Evolutionary conservation across 2,329 filamentous ascomycete genomes (phyloP).

Genomic region (Venturia oleaginea): DNA sequence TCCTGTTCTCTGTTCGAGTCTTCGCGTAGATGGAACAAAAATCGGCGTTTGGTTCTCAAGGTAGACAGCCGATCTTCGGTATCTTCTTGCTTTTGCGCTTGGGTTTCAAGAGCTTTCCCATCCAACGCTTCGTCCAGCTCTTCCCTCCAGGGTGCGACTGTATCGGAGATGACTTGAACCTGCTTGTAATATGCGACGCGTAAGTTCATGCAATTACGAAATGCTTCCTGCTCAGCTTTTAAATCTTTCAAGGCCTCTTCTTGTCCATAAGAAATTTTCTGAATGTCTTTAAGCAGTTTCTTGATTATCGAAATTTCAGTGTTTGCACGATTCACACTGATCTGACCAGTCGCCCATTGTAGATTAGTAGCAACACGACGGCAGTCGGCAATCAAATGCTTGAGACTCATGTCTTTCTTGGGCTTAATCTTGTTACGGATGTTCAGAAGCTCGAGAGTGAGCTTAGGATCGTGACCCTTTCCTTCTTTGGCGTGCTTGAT

Average conservation of each 20-base stretch:
- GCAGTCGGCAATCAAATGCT: slow-evolving; percentile 60
- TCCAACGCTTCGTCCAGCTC: slow-evolving; percentile 49
- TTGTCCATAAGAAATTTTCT: slow-evolving; percentile 43
- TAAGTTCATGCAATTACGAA: slow-evolving; percentile 71
- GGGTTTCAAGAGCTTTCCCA: slow-evolving; percentile 34
- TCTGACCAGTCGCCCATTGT: slow-evolving; percentile 44
- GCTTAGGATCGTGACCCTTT: slow-evolving; percentile 62
- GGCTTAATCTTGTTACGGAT: slow-evolving; percentile 43
- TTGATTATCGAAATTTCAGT: slow-evolving; percentile 59
- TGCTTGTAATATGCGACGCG: slow-evolving; percentile 86
- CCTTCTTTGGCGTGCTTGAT: slow-evolving; percentile 51
- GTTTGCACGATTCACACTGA: slow-evolving; percentile 36
- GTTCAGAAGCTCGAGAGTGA: slow-evolving; percentile 47
- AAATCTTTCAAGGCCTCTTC: slow-evolving; percentile 41
- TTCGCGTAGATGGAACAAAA: slow-evolving; percentile 53
- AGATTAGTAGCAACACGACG: slow-evolving; percentile 53
- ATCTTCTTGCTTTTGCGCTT: slow-evolving; percentile 42
- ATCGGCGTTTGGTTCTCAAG: slow-evolving; percentile 65
- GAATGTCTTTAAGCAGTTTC: slow-evolving; percentile 52
- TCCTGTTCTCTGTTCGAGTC: slow-evolving; percentile 50
- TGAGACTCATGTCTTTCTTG: slow-evolving; percentile 52
- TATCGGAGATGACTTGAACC: slow-evolving; percentile 83
- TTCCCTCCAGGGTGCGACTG: slow-evolving; percentile 65
- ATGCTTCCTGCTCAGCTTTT: slow-evolving; percentile 66
- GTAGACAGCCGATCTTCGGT: slow-evolving; percentile 47